Conservation (phyloP, 2,329 filamentous ascomycete species). For the Penicillium sp. region DNA sequence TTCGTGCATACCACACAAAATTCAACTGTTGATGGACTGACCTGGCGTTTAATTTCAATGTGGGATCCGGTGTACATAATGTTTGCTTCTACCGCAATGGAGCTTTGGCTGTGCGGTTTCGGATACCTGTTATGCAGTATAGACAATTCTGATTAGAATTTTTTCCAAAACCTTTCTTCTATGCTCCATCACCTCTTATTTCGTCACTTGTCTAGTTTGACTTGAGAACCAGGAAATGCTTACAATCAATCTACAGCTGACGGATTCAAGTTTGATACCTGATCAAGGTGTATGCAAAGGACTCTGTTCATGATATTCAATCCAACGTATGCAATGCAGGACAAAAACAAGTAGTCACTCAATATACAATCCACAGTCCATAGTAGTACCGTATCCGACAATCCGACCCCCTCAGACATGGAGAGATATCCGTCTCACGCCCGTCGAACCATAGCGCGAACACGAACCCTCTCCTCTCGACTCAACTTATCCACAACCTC, state of each 20-base stretch:
- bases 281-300: too few relatives aligned
- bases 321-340: neutral
- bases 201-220: too few relatives aligned
- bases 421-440: neutral
- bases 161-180: neutral
- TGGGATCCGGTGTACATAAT: neutral
- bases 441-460: constrained; percentile 63
- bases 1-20: neutral
- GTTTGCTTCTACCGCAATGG: neutral
- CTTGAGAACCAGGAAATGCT: too few relatives aligned
- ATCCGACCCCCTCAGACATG: neutral
- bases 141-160: constrained; percentile 1
- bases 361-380: neutral
- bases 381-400: neutral
- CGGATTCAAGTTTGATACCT: too few relatives aligned
- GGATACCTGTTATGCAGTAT: constrained; percentile 14
- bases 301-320: too few relatives aligned
- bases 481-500: constrained; percentile 64
- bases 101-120: neutral
- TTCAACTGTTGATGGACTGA: neutral
- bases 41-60: neutral
- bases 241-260: too few relatives aligned
- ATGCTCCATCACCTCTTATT: too few relatives aligned
- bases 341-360: neutral
- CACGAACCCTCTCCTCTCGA: constrained; percentile 70